Conservation (phyloP, 2,329 filamentous ascomycete genomes). For the Thelonectria discophora region DNA sequence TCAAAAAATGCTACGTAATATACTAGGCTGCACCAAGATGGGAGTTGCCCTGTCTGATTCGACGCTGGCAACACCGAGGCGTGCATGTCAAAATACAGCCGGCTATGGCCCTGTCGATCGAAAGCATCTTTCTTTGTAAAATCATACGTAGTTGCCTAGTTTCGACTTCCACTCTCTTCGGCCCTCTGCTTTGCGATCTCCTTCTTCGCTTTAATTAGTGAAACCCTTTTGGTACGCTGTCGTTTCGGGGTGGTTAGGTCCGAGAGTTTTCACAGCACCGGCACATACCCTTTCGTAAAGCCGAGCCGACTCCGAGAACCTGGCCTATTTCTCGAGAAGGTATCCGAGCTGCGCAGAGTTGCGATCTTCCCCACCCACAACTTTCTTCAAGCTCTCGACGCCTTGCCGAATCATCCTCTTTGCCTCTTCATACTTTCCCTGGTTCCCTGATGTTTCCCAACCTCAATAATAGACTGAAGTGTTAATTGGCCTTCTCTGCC, state of each 20-base stretch:
- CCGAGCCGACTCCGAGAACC: background rate
- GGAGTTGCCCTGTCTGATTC: too few relatives aligned
- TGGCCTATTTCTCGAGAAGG: background rate
- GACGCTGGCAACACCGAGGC: too few relatives aligned
- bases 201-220: background rate
- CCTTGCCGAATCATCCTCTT: constrained; percentile 2
- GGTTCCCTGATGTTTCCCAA: background rate
- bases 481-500: background rate
- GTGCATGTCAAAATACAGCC: too few relatives aligned
- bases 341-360: background rate
- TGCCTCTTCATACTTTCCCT: constrained; percentile 3
- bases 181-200: background rate
- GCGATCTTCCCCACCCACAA: background rate
- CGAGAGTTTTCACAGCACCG: background rate
- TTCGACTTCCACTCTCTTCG: too few relatives aligned
- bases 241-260: background rate
- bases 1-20: too few relatives aligned
- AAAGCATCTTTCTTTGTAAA: too few relatives aligned
- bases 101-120: too few relatives aligned
- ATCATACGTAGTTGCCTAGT: too few relatives aligned
- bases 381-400: background rate
- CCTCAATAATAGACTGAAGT: background rate
- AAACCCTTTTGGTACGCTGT: background rate
- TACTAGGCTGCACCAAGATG: too few relatives aligned
- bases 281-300: background rate